Evolutionary conservation across 2,329 filamentous ascomycete species (phyloP).

Genomic region (Fusarium sp.): DNA sequence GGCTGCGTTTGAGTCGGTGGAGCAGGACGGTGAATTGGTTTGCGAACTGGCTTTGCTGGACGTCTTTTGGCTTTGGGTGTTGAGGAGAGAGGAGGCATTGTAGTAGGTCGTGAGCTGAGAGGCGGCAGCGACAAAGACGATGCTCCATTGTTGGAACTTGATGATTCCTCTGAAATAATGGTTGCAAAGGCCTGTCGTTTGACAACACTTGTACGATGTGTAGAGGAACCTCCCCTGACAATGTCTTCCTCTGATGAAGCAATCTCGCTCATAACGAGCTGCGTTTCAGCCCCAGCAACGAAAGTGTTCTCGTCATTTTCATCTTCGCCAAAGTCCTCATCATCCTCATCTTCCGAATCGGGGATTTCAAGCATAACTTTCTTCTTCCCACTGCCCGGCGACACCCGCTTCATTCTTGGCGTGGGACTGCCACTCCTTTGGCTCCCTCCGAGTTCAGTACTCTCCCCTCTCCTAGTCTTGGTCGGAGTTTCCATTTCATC

Average conservation of each 20-base stretch:
- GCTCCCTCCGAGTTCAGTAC: slow-evolving; percentile 41
- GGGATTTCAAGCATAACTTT: slow-evolving; percentile 57
- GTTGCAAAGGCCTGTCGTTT: slow-evolving; percentile 5
- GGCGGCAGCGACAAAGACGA: slow-evolving; percentile 24
- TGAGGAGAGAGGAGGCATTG: slow-evolving; percentile 30
- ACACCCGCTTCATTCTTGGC: slow-evolving; percentile 39
- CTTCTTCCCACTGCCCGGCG: slow-evolving; percentile 36
- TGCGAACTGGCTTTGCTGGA: slow-evolving; percentile 43
- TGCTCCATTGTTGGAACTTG: slow-evolving; percentile 17
- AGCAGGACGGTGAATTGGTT: slow-evolving; percentile 46
- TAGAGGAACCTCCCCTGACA: slow-evolving; percentile 20
- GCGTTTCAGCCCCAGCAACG: slow-evolving; percentile 52
- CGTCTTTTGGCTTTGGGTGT: slow-evolving; percentile 24
- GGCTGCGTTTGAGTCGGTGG: slow-evolving; percentile 49
- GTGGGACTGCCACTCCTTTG: slow-evolving; percentile 34
- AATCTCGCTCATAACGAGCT: slow-evolving; percentile 52
- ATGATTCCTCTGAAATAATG: slow-evolving; percentile 32
- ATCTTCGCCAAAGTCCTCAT: slow-evolving; percentile 44
- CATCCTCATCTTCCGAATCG: slow-evolving; percentile 63
- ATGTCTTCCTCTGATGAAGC: slow-evolving; percentile 46
- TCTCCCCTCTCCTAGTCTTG: slow-evolving; percentile 36
- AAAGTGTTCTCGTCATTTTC: slow-evolving; percentile 40
- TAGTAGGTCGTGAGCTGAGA: slow-evolving; percentile 36
- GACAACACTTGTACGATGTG: neutral
- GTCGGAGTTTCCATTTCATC: slow-evolving; percentile 45